Base-by-base conservation (phyloP, 163 green algal species). In the Scenedesmus sp. region DNA sequence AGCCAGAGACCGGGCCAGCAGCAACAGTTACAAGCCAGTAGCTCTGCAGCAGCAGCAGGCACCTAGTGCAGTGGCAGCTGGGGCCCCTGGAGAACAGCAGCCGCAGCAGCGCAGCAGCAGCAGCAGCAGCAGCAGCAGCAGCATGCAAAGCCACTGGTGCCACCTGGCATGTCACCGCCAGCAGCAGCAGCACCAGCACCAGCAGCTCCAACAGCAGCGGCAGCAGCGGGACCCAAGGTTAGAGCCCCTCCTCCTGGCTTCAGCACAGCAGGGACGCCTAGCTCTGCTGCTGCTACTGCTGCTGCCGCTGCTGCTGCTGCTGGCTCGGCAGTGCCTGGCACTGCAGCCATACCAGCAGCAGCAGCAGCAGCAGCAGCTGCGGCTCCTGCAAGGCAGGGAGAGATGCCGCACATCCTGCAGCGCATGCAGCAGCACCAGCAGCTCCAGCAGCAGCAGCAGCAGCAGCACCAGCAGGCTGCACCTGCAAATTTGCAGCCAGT, bases 61-160 rank as follows among this genome's bases (percentile, higher is more conserved):
- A 16, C 51, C 51, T 61, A 61, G 51, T 22, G 51, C 82, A 86
- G 81, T 42, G 18, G 42, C 43, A 70, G 46, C 12, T 7, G 46
- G 5, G 24, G 53, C 46, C 24, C 9, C 22, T 42, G 80, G 9
- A 65, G 80, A 15, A 46, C 44, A 86, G n/a, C 43, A 49, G 15
- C 30, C 76, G 76, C 40, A 49, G n/a, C 80, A 85, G 76, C 49
- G 42, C 30, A 7, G 42, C 24, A 42, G 26, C 80, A 85, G 80
- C 40, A 73, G 81, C 46, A 73, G 30, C 46, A 35, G 73, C 78
- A 83, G 78, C 78, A 84, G 43, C 78, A 84, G 73, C 73, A 82
- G 37, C 73, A 82, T 15, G 3, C 33, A 26, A 42, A 46, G 37
- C 35, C 73, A 49, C 73, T 30, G 35, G 18, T 49, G 0, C 35